Evolutionary conservation across 331 rosid genomes (phyloP), one percentile per base, ranked within the genome.

Genomic region (Acacia concinna): DNA sequence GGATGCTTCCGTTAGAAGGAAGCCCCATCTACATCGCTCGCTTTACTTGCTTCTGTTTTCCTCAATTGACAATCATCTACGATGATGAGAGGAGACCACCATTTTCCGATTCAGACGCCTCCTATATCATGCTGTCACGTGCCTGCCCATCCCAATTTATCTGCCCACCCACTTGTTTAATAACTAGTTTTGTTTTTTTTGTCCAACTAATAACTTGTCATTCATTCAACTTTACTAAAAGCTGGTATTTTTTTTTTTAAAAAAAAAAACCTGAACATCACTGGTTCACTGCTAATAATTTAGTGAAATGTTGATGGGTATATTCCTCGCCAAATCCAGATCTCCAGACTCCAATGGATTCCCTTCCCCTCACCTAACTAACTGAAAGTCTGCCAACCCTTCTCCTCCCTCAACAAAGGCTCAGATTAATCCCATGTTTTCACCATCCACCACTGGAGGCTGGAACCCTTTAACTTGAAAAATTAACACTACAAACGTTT

Each of bases 1-100:
- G 73, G 70, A 85, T 82, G 81, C 88, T 90, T 91, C 17, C 79
- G 83, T 76, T 74, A 20, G 56, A 89, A 84, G 97, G 35, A 27
- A 27, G n/a, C 34, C 71, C 73, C 74, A 14, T 57, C 20, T 35
- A 63, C 31, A 32, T 72, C 21, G 60, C 25, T 12, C 3, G 9
- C 76, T 54, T 27, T 9, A 6, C 70, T 32, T 57, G 74, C 56
- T 54, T 56, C 46, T 3, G 76, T 46, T 66, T 79, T 25, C 27
- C 80, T 67, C 31, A 28, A 21, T 30, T 57, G 38, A 81, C 79
- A 73, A 28, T 44, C 14, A 63, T 9, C 30, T 6, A 54, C 12
- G 1, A 52, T 5, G 28, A 21, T 2, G 59, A 15, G 27, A 20
- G 18, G 57, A 49, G 57, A 0, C 57, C 62, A 21, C 62, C 30